Conservation (phyloP, 768 basidiomycete species). For the Myochromella boudieri region DNA sequence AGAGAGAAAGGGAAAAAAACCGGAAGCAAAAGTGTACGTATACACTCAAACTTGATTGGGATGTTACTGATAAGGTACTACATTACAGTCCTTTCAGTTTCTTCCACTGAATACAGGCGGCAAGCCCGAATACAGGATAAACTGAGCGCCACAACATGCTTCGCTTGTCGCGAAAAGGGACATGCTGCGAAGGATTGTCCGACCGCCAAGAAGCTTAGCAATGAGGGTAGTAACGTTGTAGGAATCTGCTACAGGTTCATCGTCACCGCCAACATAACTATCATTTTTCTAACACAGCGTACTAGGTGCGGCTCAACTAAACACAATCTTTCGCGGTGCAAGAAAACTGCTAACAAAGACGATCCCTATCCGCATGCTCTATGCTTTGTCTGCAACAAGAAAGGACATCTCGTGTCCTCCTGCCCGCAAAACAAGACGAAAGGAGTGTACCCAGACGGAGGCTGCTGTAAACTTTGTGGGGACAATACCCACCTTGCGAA, state of each 20-base stretch:
- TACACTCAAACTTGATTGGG: slow-evolving; percentile 16
- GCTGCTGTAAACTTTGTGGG: slow-evolving; percentile 86
- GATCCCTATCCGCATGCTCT: slow-evolving; percentile 85
- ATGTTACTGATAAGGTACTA: neutral
- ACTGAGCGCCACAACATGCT: slow-evolving; percentile 66
- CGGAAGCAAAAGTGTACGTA: slow-evolving; percentile 27
- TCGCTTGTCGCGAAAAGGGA: slow-evolving; percentile 82
- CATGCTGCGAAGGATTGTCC: slow-evolving; percentile 86
- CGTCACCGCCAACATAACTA: neutral
- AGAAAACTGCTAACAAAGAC: slow-evolving; percentile 54
- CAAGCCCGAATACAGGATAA: slow-evolving; percentile 62
- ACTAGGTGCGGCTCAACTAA: slow-evolving; percentile 72
- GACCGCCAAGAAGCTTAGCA: slow-evolving; percentile 27
- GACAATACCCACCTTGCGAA: slow-evolving; percentile 84
- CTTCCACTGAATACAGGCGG: slow-evolving; percentile 58
- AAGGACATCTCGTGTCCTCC: slow-evolving; percentile 81
- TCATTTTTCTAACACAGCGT: neutral
- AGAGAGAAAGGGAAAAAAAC: slow-evolving; percentile 30
- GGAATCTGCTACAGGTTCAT: slow-evolving; percentile 75
- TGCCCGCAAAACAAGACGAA: slow-evolving; percentile 80
- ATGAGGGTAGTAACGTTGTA: slow-evolving; percentile 25
- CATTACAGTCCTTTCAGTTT: slow-evolving; percentile 9
- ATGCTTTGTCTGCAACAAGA: slow-evolving; percentile 86
- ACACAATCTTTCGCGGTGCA: slow-evolving; percentile 81
- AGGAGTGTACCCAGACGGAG: slow-evolving; percentile 90